Base-by-base conservation (phyloP, 192 early-diverging fungal genomes). In the Phycomyces nitens region DNA sequence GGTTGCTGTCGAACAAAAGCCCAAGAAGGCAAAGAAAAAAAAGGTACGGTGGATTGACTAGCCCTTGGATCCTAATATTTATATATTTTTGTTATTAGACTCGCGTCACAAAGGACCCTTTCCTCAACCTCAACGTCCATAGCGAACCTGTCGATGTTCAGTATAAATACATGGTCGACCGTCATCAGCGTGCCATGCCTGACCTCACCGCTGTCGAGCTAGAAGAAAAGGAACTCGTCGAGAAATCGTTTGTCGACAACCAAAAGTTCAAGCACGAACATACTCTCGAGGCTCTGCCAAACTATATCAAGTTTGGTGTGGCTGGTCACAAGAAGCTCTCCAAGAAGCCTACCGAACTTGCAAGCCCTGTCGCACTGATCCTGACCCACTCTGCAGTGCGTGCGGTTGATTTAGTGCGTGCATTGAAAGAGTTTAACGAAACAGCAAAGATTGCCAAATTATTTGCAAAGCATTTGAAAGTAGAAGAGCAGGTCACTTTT, bases 401-500 rank as follows among this genome's bases (percentile, higher is more conserved):
- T 21, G 79, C 83, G 0, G 81, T 85, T 1, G 80, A 89, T 20
- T 65, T 92, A 34, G 76, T 79, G 39, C 73, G 74, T 22, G 70
- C 72, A 21, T 53, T 88, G 53, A 77, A 82, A 26, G 71, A 76
- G 40, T 73, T 85, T 14, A 72, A 76, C 22, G 80, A 84, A 58
- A 74, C 80, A 39, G 72, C 75, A 51, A 79, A 78, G 58, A 71
- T 90, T 23, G 87, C 75, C 21, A 92, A 92, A 76, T 68, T 92
- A 49, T 92, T 92, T 72, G 86, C 89, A 1, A 83, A 87, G 50
- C 91, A 92, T 69, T 68, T 92, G 70, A 92, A 92, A 64, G 69
- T 91, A 1, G 60, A 81, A 27, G 89, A 92, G 43, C 90, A 92
- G 64, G 71, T 83, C 12, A 63, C 78, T 51, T 74, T 80, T 43